A percentile compares a stretch with the other conserved stretches of the same genome.
These are phyloP conservation scores for Raddia guianensis DNA, from an alignment of 176 grass and related monocot species.

Conservation along the genomic window DNA sequence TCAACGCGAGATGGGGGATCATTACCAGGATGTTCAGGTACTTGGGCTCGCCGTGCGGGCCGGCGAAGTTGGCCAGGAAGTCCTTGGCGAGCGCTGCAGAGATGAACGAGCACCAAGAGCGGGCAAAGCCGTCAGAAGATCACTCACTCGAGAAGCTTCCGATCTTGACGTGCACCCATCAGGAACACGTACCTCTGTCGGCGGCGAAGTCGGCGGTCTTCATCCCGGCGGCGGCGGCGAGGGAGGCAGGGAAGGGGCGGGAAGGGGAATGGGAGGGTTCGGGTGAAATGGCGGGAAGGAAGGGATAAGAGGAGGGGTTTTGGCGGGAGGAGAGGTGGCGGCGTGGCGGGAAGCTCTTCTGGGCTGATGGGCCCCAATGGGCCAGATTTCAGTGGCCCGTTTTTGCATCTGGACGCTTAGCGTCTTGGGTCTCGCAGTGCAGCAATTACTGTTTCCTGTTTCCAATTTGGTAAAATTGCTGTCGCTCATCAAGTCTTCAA, in stretches of 20 bases:
- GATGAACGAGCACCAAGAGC: background rate
- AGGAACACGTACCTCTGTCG: slow-evolving; percentile 68
- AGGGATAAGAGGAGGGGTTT: slow-evolving; percentile 36
- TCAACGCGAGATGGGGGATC: background rate
- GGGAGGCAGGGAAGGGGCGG: background rate
- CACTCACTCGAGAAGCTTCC: slow-evolving; percentile 10
- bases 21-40: slow-evolving; percentile 84
- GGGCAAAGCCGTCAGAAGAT: background rate
- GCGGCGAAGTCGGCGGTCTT: slow-evolving; percentile 62
- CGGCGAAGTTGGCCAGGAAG: slow-evolving; percentile 78
- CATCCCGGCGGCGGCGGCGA: slow-evolving; percentile 40
- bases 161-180: background rate
- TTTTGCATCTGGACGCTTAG: background rate
- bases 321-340: slow-evolving; percentile 41
- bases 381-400: background rate
- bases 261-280: background rate
- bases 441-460: too few species aligned
- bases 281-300: slow-evolving; percentile 15
- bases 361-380: background rate
- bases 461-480: too few species aligned
- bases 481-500: background rate
- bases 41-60: slow-evolving; percentile 73
- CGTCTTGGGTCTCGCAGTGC: background rate
- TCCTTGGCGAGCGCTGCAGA: slow-evolving; percentile 80
- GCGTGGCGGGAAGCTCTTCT: slow-evolving; percentile 52